These are phyloP conservation scores for Apostasia shenzhenica DNA, from an alignment of 106 monocot species.

Conservation along the genomic window DNA sequence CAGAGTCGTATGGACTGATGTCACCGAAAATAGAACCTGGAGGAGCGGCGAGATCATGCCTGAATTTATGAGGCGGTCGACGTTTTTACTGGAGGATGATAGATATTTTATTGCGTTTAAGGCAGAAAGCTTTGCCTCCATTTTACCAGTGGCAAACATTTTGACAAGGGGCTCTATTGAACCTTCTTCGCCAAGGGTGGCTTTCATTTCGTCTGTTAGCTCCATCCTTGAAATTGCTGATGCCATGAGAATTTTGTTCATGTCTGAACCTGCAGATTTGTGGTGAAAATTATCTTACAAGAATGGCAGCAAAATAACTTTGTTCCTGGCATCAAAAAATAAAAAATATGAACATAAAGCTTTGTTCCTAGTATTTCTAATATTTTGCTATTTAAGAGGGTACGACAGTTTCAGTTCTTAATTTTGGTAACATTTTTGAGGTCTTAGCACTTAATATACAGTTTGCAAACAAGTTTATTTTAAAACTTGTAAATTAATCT, in stretches of 20 bases:
- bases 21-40: conserved; percentile 83
- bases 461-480: too few species aligned
- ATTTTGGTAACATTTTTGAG: too few species aligned
- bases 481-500: too few species aligned
- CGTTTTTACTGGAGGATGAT: conserved; percentile 41
- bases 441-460: too few species aligned
- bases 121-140: conserved; percentile 70
- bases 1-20: conserved; percentile 74
- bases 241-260: conserved; percentile 92
- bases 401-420: too few species aligned
- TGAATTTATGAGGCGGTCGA: conserved; percentile 36
- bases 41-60: conserved; percentile 49
- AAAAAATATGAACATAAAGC: too few species aligned
- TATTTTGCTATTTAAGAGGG: too few species aligned
- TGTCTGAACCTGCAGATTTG: conserved; percentile 67
- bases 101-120: conserved; percentile 64
- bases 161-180: conserved; percentile 51
- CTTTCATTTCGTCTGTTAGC: conserved; percentile 66
- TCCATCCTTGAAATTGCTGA: conserved; percentile 66
- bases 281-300: too few species aligned
- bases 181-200: conserved; percentile 60
- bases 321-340: too few species aligned
- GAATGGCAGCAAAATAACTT: too few species aligned
- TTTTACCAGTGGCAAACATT: conserved; percentile 70
- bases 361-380: too few species aligned